Evolutionary conservation across 192 early-diverging fungal species (phyloP).

Genomic region (Glomus cerebriforme): DNA sequence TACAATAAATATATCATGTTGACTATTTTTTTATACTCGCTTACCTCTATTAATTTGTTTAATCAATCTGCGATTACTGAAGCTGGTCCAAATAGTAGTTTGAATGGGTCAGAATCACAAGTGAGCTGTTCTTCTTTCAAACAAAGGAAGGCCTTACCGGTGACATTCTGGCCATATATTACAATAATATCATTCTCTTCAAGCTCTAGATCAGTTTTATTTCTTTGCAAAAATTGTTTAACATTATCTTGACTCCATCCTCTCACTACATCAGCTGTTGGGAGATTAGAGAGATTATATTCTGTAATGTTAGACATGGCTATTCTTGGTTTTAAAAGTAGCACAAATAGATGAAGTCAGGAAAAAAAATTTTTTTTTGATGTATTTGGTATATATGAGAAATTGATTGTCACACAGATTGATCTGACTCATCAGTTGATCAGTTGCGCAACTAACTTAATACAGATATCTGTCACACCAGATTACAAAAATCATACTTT

Average conservation of each 20-base stretch:
- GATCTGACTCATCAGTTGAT: no score
- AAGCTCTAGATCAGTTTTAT: constrained; percentile 8
- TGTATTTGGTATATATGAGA: no score
- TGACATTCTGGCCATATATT: constrained; percentile 14
- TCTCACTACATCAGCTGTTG: neutral
- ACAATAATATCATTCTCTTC: constrained; percentile 12
- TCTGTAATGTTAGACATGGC: neutral
- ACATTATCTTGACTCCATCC: constrained; percentile 14
- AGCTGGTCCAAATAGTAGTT: neutral
- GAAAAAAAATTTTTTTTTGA: no score
- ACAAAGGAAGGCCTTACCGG: neutral
- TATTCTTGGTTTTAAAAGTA: no score
- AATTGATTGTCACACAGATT: no score
- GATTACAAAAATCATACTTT: no score
- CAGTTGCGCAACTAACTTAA: no score
- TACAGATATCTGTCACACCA: no score
- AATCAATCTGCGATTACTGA: neutral
- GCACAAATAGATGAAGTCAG: no score
- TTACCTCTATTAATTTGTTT: no score
- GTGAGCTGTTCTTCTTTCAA: neutral
- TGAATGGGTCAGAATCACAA: neutral
- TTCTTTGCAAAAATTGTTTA: constrained; percentile 25
- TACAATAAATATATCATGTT: neutral
- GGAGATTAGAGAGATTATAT: constrained; percentile 2
- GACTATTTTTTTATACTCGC: neutral